Base-by-base conservation (phyloP, 164 flowering plant genomes). In the Liquidambar formosana region DNA sequence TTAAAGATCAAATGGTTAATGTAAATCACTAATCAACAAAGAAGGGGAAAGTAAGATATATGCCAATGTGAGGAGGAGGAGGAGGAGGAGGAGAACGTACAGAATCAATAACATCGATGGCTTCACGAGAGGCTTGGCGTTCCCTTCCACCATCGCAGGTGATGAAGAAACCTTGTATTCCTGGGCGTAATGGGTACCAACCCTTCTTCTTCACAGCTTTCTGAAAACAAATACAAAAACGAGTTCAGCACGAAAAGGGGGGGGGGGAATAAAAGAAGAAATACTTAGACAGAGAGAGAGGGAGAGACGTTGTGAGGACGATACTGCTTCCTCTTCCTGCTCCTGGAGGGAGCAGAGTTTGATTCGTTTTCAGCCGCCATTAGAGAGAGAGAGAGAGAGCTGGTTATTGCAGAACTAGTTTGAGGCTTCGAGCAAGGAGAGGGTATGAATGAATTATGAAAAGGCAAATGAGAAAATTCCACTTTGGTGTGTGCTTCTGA, bases 141-240 rank as follows among this genome's bases (percentile, higher is more conserved):
- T 95, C 99, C 56, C 94, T 78, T 10, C 99, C 99, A 38, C 97
- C 98, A 76, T 95, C 99, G 64, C 98, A 95, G 1, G 99, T 93
- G 66, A 93, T 82, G 71, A 91, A 95, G 90, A 95, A 95, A 0
- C 99, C 99, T 69, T 87, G 82, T 10, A 95, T 84, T 28, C 98
- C 98, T 10, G 94, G 93, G 51, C 74, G 81, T 59, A 95, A 70
- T 25, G 98, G 97, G 74, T 90, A 86, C 5, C 76, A 70, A 0
- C 97, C 99, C 75, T 88, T 93, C 84, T 81, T 84, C 77, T 84
- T 90, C 71, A 86, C 94, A 14, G 97, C 75, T 76, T 75, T 93
- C 99, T 93, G 85, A 28, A 65, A 75, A 33, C 19, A 54, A 28
- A 65, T 13, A 27, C 47, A 44, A 41, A n/a, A 19, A 22, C 28